phyloP scores from a whole-genome alignment of 768 basidiomycete genomes.

The Polyporus arcularius region DNA sequence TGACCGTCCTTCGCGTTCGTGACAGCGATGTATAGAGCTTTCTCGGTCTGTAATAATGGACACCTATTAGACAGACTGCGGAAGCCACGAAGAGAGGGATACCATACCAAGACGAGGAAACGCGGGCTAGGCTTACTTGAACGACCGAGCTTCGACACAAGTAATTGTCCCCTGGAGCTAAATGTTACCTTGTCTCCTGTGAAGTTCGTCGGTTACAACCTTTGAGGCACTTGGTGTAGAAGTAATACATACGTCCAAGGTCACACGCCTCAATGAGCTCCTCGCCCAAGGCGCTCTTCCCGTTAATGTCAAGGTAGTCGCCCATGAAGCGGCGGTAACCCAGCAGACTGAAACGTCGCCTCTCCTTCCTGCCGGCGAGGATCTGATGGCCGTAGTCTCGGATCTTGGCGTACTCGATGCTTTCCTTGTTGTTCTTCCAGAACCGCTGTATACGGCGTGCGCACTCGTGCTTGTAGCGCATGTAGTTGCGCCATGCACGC shows the following conservation, averaged over 20 bases:
- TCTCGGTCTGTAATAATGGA: constrained; percentile 61
- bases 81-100: neutral
- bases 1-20: constrained; percentile 63
- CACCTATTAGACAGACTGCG: neutral
- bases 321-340: constrained; percentile 95
- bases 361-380: constrained; percentile 88
- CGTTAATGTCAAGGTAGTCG: constrained; percentile 92
- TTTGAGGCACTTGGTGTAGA: neutral
- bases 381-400: constrained; percentile 96
- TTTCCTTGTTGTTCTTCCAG: constrained; percentile 99
- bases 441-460: constrained; percentile 94
- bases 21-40: constrained; percentile 80
- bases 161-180: constrained; percentile 76
- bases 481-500: constrained; percentile 93
- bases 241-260: constrained; percentile 59
- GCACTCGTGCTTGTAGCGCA: constrained; percentile 94
- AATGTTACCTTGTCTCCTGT: constrained; percentile 80
- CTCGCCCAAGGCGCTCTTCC: constrained; percentile 73
- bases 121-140: constrained; percentile 93
- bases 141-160: constrained; percentile 82
- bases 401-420: constrained; percentile 82
- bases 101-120: constrained; percentile 82
- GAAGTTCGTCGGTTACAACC: neutral
- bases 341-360: constrained; percentile 88
- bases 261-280: constrained; percentile 73